Conservation (phyloP, 768 basidiomycete species). For the Termitomyces heimii region DNA sequence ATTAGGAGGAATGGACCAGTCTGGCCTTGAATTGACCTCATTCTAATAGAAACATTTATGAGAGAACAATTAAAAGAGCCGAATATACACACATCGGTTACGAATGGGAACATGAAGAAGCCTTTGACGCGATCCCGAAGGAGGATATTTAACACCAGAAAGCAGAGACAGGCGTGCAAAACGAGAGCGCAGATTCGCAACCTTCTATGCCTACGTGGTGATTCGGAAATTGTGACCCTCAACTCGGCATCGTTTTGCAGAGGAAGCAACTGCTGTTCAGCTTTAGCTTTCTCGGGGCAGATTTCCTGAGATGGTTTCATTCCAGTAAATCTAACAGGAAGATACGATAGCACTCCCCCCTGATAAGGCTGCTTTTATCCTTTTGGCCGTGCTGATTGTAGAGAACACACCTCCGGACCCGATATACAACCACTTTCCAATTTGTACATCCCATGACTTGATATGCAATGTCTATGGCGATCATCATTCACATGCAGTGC, state of each 20-base stretch:
- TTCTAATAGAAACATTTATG: not conserved
- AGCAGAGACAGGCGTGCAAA: not conserved
- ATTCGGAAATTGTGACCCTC: not conserved
- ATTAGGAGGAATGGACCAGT: conserved; percentile 14
- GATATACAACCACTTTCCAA: too few relatives aligned
- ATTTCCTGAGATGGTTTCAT: conserved; percentile 6
- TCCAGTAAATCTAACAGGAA: not conserved
- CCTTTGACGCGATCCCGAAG: not conserved
- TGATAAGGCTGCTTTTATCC: not conserved
- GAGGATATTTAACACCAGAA: not conserved
- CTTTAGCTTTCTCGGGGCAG: conserved; percentile 4
- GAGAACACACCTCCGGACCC: too few relatives aligned
- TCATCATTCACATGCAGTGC: too few relatives aligned
- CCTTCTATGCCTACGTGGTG: not conserved
- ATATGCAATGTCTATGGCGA: too few relatives aligned
- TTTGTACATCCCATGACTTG: too few relatives aligned
- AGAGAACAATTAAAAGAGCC: not conserved
- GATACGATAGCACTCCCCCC: not conserved
- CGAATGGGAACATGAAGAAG: not conserved
- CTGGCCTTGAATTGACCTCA: not conserved
- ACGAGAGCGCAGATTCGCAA: not conserved
- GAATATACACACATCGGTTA: not conserved
- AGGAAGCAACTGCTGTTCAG: not conserved
- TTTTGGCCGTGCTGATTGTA: not conserved
- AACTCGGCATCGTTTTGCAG: not conserved